Conservation (phyloP, 1,284 basidiomycete genomes). For the Melampsora larici-populina region DNA sequence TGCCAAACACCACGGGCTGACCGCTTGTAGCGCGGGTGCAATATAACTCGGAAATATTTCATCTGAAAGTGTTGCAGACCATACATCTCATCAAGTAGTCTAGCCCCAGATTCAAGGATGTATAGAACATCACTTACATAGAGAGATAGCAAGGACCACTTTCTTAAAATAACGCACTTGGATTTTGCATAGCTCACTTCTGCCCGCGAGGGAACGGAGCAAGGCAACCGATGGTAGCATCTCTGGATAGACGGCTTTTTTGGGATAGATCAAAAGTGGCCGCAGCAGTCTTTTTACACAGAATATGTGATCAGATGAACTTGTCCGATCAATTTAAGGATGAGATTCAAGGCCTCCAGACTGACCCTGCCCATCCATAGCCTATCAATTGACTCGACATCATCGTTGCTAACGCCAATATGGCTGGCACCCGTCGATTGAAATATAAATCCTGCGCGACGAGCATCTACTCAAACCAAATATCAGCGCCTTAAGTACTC, state of each 20-base stretch:
- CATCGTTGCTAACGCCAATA: slow-evolving; percentile 8
- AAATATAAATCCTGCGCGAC: slow-evolving; percentile 32
- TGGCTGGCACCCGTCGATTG: slow-evolving; percentile 14
- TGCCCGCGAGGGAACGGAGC: slow-evolving; percentile 13
- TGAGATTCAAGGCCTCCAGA: background rate
- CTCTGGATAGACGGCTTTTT: slow-evolving; percentile 34
- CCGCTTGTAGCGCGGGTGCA: slow-evolving; percentile 37
- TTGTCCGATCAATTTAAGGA: background rate
- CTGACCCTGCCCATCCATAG: slow-evolving; percentile 38
- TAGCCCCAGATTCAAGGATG: background rate
- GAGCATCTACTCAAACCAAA: slow-evolving; percentile 7
- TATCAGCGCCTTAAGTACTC: no score
- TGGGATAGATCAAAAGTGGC: slow-evolving; percentile 29
- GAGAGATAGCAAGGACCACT: slow-evolving; percentile 6
- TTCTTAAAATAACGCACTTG: slow-evolving; percentile 33
- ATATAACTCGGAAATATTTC: slow-evolving; percentile 37
- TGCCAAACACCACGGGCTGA: slow-evolving; percentile 40
- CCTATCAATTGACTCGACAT: slow-evolving; percentile 39
- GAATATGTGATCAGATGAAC: background rate
- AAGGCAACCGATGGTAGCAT: slow-evolving; percentile 39
- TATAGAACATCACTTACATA: slow-evolving; percentile 21
- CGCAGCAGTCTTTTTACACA: slow-evolving; percentile 31
- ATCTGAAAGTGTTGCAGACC: background rate
- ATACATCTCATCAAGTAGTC: background rate
- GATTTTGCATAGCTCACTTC: background rate